These are phyloP conservation scores for Arthrinium puccinioides DNA, from an alignment of 2,329 filamentous ascomycete species.

Conservation along the genomic window DNA sequence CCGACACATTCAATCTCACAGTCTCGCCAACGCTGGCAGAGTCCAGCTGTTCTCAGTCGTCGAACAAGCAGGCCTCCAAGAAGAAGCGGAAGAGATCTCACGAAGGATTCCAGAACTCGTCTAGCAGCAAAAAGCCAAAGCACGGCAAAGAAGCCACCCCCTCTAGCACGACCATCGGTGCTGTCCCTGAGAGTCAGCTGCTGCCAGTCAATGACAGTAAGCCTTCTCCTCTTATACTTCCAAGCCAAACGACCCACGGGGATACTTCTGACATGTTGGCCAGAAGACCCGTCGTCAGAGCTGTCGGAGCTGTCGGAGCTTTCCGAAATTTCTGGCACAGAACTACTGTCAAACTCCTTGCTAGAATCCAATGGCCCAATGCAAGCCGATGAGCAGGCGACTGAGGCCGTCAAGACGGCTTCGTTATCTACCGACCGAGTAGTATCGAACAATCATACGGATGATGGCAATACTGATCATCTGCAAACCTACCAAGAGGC, in stretches of 20 bases:
- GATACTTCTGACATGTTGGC: conserved; percentile 7
- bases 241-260: conserved; percentile 3
- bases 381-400: conserved; percentile 3
- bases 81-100: conserved; percentile 19
- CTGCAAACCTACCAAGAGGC: conserved; percentile 23
- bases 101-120: conserved; percentile 12
- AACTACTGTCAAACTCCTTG: conserved; percentile 5
- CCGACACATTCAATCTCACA: neutral
- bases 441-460: too few species aligned
- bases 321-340: conserved; percentile 6
- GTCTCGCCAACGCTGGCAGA: conserved; percentile 9
- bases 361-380: conserved; percentile 7
- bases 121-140: conserved; percentile 18
- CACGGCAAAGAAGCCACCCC: conserved; percentile 9
- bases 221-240: neutral
- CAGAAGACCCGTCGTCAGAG: conserved; percentile 6
- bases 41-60: conserved; percentile 10
- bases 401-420: conserved; percentile 8
- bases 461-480: conserved; percentile 21
- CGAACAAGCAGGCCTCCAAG: conserved; percentile 13
- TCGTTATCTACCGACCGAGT: too few species aligned
- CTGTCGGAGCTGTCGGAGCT: too few species aligned
- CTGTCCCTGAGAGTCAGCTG: conserved; percentile 12
- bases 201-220: conserved; percentile 6
- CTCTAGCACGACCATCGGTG: conserved; percentile 9